Conservation (phyloP, 768 basidiomycete genomes). For the Amanita muscaria region DNA sequence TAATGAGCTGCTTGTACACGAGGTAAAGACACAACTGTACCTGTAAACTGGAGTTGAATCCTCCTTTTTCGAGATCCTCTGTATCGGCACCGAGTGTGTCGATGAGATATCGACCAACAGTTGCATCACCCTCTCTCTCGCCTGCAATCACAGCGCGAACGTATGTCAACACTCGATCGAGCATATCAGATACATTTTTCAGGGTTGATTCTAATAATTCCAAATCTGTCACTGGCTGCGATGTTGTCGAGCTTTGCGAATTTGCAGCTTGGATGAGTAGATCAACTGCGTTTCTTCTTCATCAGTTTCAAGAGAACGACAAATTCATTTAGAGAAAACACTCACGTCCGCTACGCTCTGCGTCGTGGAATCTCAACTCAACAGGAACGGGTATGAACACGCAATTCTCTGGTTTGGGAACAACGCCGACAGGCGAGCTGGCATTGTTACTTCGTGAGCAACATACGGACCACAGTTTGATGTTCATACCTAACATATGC, state of each 20-base stretch:
- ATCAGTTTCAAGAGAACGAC: neutral
- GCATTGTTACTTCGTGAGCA: slow-evolving; percentile 11
- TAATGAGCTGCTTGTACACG: neutral
- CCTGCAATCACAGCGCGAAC: slow-evolving; percentile 75
- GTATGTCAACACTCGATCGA: slow-evolving; percentile 80
- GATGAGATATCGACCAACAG: slow-evolving; percentile 87
- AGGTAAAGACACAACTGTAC: slow-evolving; percentile 23
- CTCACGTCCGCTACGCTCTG: slow-evolving; percentile 82
- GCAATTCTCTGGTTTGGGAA: slow-evolving; percentile 88
- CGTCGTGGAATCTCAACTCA: slow-evolving; percentile 70
- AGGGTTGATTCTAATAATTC: slow-evolving; percentile 72
- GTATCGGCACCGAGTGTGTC: slow-evolving; percentile 72
- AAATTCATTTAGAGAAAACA: slow-evolving; percentile 12
- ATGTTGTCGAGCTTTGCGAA: slow-evolving; percentile 34
- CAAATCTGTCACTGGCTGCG: slow-evolving; percentile 60
- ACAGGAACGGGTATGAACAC: slow-evolving; percentile 92
- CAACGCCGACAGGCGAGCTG: slow-evolving; percentile 83
- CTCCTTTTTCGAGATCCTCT: slow-evolving; percentile 59
- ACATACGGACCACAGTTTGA: neutral
- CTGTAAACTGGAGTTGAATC: slow-evolving; percentile 73
- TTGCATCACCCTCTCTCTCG: slow-evolving; percentile 70
- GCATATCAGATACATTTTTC: slow-evolving; percentile 59
- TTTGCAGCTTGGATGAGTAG: slow-evolving; percentile 49
- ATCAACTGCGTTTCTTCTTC: slow-evolving; percentile 48
- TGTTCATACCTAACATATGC: slow-evolving; percentile 72